Base-by-base conservation (phyloP, 352 stramenopile species). In the Pythium brassicae region DNA sequence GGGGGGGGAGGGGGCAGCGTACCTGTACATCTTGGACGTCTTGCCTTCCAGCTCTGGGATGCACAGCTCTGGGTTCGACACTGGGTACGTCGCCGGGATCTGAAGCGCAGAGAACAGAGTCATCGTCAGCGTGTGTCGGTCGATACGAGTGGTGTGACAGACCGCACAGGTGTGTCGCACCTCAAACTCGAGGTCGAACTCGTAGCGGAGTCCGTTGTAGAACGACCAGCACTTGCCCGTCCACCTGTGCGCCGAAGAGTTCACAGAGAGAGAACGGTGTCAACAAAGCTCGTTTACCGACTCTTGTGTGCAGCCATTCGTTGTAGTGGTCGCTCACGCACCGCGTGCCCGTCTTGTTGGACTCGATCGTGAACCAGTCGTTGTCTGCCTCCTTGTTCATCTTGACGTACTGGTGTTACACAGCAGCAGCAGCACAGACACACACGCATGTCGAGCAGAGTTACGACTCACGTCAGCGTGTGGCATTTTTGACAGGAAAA, bases 21-120 rank as follows among this genome's bases (percentile, higher is more conserved):
- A 85, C 74, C 84, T 66, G 67, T 96, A 96, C 84, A 96, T 96
- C 70, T 96, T 96, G 64, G 84, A 85, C 25, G 87, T 95, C 67
- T 96, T 96, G 35, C 84, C 82, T 17, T 96, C 85, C 1, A 96
- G 78, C 65, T 95, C 85, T 0, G 87, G 87, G 48, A 96, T 82
- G 54, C 83, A 93, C 6, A 93, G 66, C 63, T 93, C 83, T 0
- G 81, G 83, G 58, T 93, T 90, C 29, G 83, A 81, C 25, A 91
- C 83, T 1, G 83, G 83, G 52, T 93, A 93, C 53, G 83, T 89
- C 51, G 81, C 83, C 27, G 83, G 83, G 54, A 93, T 91, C 63
- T 85, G 40, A 1, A 35, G 17, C 5, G 14, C 5, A 2, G 6
- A 42, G 27, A 58, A 19, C 32, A 37, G 8, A 37, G 1, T 37